These are phyloP conservation scores for Botrytis deweyae DNA, from an alignment of 2,329 filamentous ascomycete species.

Conservation along the genomic window DNA sequence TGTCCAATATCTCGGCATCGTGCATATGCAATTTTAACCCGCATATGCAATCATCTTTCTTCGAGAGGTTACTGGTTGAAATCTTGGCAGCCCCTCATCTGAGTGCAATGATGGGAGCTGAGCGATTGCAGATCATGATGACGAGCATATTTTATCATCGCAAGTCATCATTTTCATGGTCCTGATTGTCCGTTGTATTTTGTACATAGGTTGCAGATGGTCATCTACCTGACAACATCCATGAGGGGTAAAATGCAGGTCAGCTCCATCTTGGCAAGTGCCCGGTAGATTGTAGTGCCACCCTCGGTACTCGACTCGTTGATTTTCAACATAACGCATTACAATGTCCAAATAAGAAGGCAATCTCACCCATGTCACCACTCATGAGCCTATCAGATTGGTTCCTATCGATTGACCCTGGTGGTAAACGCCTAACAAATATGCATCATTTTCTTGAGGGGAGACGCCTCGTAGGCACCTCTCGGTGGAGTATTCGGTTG, in stretches of 20 bases:
- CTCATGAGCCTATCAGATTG: background rate
- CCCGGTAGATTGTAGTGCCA: too few species aligned
- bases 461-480: too few species aligned
- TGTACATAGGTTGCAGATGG: background rate
- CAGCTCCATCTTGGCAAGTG: background rate
- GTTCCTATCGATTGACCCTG: background rate
- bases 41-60: background rate
- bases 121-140: background rate
- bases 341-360: background rate
- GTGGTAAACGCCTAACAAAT: background rate
- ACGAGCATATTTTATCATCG: background rate
- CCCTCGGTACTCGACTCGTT: background rate
- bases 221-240: too few species aligned
- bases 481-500: too few species aligned
- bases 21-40: background rate
- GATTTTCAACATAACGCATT: accelerated
- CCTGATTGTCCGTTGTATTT: background rate
- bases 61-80: background rate
- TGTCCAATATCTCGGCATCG: background rate
- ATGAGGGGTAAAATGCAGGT: background rate
- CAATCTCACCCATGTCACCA: background rate
- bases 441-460: background rate
- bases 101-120: background rate
- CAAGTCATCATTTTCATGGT: background rate
- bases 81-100: background rate